Evolutionary conservation across 169 alveolate genomes (phyloP).

Genomic region (Eimeria nieschulzi): DNA sequence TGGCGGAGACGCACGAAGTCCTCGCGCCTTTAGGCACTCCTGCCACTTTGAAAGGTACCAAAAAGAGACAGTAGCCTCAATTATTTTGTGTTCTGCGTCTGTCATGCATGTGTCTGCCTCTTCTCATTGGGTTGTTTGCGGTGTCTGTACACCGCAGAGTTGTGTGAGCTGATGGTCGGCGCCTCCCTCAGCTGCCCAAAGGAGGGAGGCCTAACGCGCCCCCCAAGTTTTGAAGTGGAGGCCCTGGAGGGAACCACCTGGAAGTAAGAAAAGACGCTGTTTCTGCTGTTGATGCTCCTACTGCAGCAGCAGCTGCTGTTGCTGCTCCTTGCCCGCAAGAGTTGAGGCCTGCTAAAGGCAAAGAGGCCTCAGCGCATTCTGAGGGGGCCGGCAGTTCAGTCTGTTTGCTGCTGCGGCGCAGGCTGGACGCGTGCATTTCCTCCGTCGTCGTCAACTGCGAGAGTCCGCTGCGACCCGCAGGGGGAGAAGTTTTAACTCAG

Average conservation of each 20-base stretch:
- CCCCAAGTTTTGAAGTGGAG: background rate
- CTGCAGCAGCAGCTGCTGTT: too few relatives aligned
- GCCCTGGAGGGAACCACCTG: background rate
- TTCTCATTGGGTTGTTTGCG: conserved; percentile 65
- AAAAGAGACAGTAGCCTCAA: conserved; percentile 70
- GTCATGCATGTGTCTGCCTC: background rate
- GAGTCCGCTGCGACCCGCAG: background rate
- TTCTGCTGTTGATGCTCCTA: too few relatives aligned
- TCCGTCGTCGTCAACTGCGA: background rate
- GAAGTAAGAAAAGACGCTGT: background rate
- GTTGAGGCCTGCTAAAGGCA: too few relatives aligned
- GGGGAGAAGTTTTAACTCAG: background rate
- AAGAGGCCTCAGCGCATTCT: too few relatives aligned
- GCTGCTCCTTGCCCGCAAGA: too few relatives aligned
- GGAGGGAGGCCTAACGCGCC: background rate
- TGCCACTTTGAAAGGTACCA: conserved; percentile 85
- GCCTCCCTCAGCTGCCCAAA: background rate
- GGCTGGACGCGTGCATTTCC: background rate
- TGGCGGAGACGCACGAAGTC: conserved; percentile 85
- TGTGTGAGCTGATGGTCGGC: background rate
- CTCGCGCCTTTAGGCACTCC: conserved; percentile 82
- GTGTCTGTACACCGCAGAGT: conserved; percentile 19
- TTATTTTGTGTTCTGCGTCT: conserved; percentile 69
- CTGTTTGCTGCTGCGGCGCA: background rate
- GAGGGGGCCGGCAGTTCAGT: too few relatives aligned